A percentile compares a stretch with the other conserved stretches of the same genome.
phyloP scores from a whole-genome alignment of 345 rosid species.

The Erucastrum elatum region DNA sequence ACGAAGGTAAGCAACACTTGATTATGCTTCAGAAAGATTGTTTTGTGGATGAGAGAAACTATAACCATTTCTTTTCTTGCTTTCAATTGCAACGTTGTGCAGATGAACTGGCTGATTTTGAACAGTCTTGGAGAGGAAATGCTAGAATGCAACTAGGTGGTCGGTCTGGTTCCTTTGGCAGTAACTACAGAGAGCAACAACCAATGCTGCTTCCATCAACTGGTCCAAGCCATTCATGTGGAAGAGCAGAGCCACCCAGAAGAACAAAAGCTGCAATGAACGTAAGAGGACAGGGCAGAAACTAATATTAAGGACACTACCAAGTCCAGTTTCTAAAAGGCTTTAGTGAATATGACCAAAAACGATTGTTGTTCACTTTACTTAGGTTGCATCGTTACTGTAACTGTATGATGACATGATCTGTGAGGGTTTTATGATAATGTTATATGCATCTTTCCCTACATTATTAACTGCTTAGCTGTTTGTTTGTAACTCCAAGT shows the following conservation, averaged over 20 bases:
- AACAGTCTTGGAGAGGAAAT: conserved; percentile 70
- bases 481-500: no score
- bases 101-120: conserved; percentile 72
- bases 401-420: conserved; percentile 16
- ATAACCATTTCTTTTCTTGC: not conserved
- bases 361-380: not conserved
- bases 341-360: conserved; percentile 13
- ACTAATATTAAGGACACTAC: conserved; percentile 1
- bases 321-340: not conserved
- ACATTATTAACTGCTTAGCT: not conserved
- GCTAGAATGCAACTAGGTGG: conserved; percentile 67
- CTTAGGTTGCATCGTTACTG: conserved; percentile 15
- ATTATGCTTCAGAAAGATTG: not conserved
- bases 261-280: conserved; percentile 28
- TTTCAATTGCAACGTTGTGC: not conserved
- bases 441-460: not conserved
- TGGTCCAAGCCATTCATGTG: conserved; percentile 18
- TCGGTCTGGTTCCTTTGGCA: conserved; percentile 50
- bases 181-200: conserved; percentile 4
- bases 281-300: conserved; percentile 27
- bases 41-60: not conserved
- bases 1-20: conserved; percentile 53
- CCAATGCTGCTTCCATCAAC: conserved; percentile 15
- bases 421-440: conserved; percentile 17
- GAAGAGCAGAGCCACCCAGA: conserved; percentile 27